Evolutionary conservation across 805 yeast genomes (phyloP), one percentile per base, ranked within the genome.

Genomic region (Debaryomyces castellii): DNA sequence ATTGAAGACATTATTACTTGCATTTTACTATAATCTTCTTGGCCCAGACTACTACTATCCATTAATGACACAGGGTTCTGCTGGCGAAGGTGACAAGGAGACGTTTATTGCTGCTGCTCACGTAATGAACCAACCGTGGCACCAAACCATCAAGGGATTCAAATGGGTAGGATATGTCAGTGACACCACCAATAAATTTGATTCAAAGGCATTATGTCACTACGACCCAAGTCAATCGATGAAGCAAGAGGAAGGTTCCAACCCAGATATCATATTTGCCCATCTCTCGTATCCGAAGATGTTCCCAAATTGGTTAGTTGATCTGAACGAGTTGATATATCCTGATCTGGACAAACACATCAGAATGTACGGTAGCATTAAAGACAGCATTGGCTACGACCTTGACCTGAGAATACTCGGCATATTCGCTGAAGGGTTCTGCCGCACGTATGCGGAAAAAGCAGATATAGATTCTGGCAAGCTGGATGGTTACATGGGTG

Each of bases 11-110:
- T 59, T 85, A 38, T 58, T 84, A 22, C 62, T 86, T 40, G 71
- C 87, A 2, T 66, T 81, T 34, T 85, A 83, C 61, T 86, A 86
- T 60, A 85, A 86, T 53, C 63, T 81, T 1, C 67, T 55, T 60
- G 91, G 92, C 0, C 89, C 89, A 0, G 62, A 71, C 7, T 81
- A 76, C 64, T 86, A 80, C 60, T 86, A 85, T 54, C 85, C 83
- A 9, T 62, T 86, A 46, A 70, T 86, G 51, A 78, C 88, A 0
- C 91, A 85, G 57, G 89, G 89, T 3, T 72, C 81, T 21, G 82
- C 89, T 1, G 92, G 92, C 22, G 87, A 85, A 67, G 91, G 92
- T 42, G 92, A 86, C 57, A 86, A 86, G 58, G 92, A 86, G 57
- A 84, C 92, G 0, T 85, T 83, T 52, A 76, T 81, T 33, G 80